Conservation (phyloP, 495 filamentous ascomycete species). For the Hypoxylon trugodes region DNA sequence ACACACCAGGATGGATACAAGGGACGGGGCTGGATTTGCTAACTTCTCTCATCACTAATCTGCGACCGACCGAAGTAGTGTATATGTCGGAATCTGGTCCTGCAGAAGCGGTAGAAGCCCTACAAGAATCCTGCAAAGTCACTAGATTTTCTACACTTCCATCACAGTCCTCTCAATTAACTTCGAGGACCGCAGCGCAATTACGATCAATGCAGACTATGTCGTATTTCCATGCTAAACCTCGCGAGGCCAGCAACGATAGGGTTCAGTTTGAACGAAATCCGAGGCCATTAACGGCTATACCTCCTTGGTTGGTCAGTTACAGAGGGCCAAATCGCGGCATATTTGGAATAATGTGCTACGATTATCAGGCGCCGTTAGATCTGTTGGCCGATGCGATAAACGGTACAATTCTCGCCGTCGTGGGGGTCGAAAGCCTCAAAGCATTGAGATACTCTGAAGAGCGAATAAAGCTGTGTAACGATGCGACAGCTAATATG, state of each 20-base stretch:
- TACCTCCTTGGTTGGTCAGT: slow-evolving; percentile 53
- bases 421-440: slow-evolving; percentile 47
- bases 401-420: slow-evolving; percentile 54
- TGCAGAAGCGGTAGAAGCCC: slow-evolving; percentile 66
- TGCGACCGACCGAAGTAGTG: slow-evolving; percentile 66
- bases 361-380: slow-evolving; percentile 54
- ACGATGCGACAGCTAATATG: slow-evolving; percentile 6
- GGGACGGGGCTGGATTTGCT: slow-evolving; percentile 77
- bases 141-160: slow-evolving; percentile 55
- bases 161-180: slow-evolving; percentile 68
- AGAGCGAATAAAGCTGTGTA: slow-evolving; percentile 9
- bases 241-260: background rate
- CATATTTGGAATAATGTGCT: slow-evolving; percentile 54
- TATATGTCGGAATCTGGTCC: slow-evolving; percentile 80
- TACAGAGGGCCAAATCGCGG: slow-evolving; percentile 45
- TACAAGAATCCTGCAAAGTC: slow-evolving; percentile 52
- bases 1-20: slow-evolving; percentile 85
- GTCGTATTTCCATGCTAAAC: slow-evolving; percentile 74
- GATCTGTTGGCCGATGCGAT: slow-evolving; percentile 53
- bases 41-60: slow-evolving; percentile 63
- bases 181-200: slow-evolving; percentile 72
- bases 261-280: slow-evolving; percentile 46
- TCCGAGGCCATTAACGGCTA: slow-evolving; percentile 47
- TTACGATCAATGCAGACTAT: slow-evolving; percentile 81
- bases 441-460: slow-evolving; percentile 46